These are phyloP conservation scores for Talaromyces sp. DNA, from an alignment of 2,329 filamentous ascomycete genomes.

Conservation along the genomic window DNA sequence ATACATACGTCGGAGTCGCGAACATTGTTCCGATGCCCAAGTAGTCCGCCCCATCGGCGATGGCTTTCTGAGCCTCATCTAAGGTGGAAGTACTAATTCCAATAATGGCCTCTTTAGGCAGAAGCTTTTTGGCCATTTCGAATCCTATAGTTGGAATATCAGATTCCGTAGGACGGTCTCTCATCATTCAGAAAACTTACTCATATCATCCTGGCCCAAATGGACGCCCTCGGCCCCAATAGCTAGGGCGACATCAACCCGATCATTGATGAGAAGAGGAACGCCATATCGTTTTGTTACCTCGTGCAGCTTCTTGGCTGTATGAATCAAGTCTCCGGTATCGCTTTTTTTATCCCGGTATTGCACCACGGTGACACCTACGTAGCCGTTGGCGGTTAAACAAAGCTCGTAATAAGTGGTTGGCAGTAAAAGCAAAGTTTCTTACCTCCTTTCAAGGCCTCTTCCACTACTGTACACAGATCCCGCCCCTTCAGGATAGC, in stretches of 20 bases:
- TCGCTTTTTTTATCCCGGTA: slow-evolving; percentile 86
- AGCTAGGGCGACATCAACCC: slow-evolving; percentile 84
- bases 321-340: slow-evolving; percentile 70
- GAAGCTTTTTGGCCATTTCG: slow-evolving; percentile 66
- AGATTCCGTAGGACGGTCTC: not conserved
- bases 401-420: not conserved
- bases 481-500: slow-evolving; percentile 74
- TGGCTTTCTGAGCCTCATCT: slow-evolving; percentile 72
- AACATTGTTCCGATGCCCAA: slow-evolving; percentile 89
- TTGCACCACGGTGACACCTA: slow-evolving; percentile 78
- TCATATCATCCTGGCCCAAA: slow-evolving; percentile 91
- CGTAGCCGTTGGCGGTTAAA: not conserved
- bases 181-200: slow-evolving; percentile 48
- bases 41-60: slow-evolving; percentile 80
- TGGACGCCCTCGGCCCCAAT: slow-evolving; percentile 90
- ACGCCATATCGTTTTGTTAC: slow-evolving; percentile 69
- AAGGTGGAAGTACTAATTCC: slow-evolving; percentile 80
- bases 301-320: slow-evolving; percentile 69
- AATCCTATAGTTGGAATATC: slow-evolving; percentile 33
- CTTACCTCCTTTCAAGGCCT: slow-evolving; percentile 72
- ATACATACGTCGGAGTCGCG: slow-evolving; percentile 74
- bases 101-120: slow-evolving; percentile 79
- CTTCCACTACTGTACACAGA: slow-evolving; percentile 72
- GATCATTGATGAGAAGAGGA: slow-evolving; percentile 89
- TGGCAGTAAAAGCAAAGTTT: slow-evolving; percentile 2